Base-by-base conservation (phyloP, 225 moss, liverwort and hornwort species). In the Climacium dendroides region DNA sequence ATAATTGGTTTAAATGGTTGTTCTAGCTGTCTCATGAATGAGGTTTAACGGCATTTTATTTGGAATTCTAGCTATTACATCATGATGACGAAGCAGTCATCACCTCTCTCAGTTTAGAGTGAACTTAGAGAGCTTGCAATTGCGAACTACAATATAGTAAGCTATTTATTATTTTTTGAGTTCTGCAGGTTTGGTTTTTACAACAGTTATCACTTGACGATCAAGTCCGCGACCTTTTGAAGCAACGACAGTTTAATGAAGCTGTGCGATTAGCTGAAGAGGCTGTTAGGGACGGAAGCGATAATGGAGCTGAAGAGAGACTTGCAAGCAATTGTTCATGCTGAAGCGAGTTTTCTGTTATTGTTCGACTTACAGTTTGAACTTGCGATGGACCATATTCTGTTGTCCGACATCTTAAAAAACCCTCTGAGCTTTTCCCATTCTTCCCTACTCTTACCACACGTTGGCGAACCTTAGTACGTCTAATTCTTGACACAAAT, bases 321-420 rank as follows among this genome's bases (percentile, higher is more conserved):
- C 86, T 99, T 87, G 94, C 93, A n/a, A n/a, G n/a, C n/a, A 73
- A 79, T 93, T 79, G 98, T 97, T 61, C 98, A 97, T 91, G 97
- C 96, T 58, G 96, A 99, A 89, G 94, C 95, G 73, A 97, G 98
- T 28, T 99, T 96, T 87, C 91, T 99, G 41, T 92, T 95, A 86
- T 91, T 99, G 59, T 99, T 97, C 90, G 98, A 99, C 91, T 88
- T 99, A 90, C 95, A 95, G 78, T 99, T 99, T 90, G 93, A 96
- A 88, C 94, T 93, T 87, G 97, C 96, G 58, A 93, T 99, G 89
- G 94, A 99, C 87, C 96, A 97, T 76, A 96, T 97, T 90, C 85
- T 99, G 79, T 85, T 89, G 77, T 95, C 98, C 69, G 97, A 99
- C 86, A 86, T 96, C 43, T 93, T 99, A 88, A 96, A n/a, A n/a